Conservation (phyloP, 129 eudicot genomes). For the Artemisia tridentata region DNA sequence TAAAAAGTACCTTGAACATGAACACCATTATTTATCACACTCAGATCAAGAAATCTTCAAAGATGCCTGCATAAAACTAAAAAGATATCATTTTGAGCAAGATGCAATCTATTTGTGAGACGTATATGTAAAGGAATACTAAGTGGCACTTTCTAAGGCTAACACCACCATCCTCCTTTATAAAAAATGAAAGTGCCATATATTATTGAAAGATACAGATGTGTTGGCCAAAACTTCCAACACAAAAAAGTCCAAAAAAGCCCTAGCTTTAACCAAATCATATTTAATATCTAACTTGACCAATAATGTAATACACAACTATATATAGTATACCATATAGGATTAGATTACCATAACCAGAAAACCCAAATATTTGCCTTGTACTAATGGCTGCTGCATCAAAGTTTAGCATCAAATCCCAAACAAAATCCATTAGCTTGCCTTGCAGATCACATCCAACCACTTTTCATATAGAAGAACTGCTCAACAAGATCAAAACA, state of each 20-base stretch:
- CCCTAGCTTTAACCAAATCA: constrained; percentile 2
- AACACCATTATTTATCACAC: not conserved
- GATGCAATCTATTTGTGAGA: constrained; percentile 19
- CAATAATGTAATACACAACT: constrained; percentile 6
- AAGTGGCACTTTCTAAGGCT: constrained; percentile 13
- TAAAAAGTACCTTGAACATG: constrained; percentile 7
- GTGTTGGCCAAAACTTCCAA: constrained; percentile 24
- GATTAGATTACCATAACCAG: constrained; percentile 2
- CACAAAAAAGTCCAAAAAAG: not conserved
- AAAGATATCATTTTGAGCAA: constrained; percentile 16
- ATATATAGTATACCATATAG: constrained; percentile 15
- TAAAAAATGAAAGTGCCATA: not conserved
- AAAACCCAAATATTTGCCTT: not conserved
- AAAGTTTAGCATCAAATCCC: constrained; percentile 23
- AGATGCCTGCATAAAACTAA: constrained; percentile 9
- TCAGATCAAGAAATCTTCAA: not conserved
- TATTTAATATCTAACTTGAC: not conserved
- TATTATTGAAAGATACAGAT: constrained; percentile 8
- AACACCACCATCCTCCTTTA: not conserved
- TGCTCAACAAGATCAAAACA: constrained; percentile 37
- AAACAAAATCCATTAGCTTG: constrained; percentile 47
- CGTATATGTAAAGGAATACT: constrained; percentile 6
- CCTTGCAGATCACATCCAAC: constrained; percentile 52
- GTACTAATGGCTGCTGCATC: constrained; percentile 34
- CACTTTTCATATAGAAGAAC: constrained; percentile 27